phyloP scores from a whole-genome alignment of 495 filamentous ascomycete species.

The Talaromyces stipitatus region DNA sequence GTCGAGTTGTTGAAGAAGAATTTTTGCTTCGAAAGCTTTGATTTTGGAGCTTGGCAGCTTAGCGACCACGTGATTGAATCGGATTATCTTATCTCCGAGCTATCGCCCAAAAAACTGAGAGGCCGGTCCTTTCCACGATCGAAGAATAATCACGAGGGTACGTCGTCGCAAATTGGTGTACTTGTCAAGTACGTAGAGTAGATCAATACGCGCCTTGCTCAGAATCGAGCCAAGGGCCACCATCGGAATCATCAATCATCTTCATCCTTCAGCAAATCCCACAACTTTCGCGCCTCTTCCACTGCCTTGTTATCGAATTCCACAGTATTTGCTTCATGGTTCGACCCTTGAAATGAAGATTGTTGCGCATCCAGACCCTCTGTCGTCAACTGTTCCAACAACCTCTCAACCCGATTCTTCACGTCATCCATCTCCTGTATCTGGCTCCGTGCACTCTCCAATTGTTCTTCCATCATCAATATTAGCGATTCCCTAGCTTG shows the following conservation, averaged over 20 bases:
- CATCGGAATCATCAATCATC: slow-evolving; percentile 6
- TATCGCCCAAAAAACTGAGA: not conserved
- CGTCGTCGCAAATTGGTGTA: not conserved
- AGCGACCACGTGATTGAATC: slow-evolving; percentile 1
- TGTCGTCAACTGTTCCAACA: slow-evolving; percentile 56
- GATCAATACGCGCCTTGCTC: not conserved
- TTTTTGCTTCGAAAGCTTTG: not conserved
- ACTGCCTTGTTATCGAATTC: slow-evolving; percentile 9
- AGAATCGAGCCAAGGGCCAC: not conserved
- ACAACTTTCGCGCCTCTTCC: slow-evolving; percentile 25
- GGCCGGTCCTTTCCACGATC: not conserved
- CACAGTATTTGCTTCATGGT: slow-evolving; percentile 3
- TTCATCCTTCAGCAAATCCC: slow-evolving; percentile 30
- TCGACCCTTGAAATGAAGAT: not conserved
- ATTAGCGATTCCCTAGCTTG: slow-evolving; percentile 90
- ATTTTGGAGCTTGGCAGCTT: not conserved
- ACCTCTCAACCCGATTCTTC: slow-evolving; percentile 62
- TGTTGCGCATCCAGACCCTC: slow-evolving; percentile 21
- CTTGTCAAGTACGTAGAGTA: not conserved
- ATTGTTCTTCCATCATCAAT: slow-evolving; percentile 82
- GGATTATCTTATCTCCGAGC: not conserved
- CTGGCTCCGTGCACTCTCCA: slow-evolving; percentile 67
- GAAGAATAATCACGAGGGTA: not conserved
- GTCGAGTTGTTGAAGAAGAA: not conserved
- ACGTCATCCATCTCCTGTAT: slow-evolving; percentile 66